Conservation (phyloP, 306 rosid species). For the Astragalus glycyphyllos region DNA sequence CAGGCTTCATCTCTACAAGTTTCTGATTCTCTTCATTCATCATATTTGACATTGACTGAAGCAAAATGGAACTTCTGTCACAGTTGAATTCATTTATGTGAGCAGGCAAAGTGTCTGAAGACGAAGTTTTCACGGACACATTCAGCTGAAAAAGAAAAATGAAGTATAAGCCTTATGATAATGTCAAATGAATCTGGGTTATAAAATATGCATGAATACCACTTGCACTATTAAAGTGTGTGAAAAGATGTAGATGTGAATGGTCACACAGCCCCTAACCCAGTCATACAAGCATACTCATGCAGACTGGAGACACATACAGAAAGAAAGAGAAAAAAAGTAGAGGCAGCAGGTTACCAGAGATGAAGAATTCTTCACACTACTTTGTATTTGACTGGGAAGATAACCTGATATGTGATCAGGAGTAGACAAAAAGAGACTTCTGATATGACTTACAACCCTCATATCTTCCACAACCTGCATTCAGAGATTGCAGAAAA, state of each 20-base stretch:
- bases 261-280: conserved; percentile 3
- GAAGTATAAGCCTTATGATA: conserved; percentile 26
- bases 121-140: conserved; percentile 44
- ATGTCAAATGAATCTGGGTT: conserved; percentile 9
- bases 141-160: conserved; percentile 49
- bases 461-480: conserved; percentile 80
- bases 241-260: conserved; percentile 23
- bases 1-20: conserved; percentile 48
- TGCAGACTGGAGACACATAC: conserved; percentile 10
- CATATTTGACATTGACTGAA: conserved; percentile 55
- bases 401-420: conserved; percentile 51
- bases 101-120: conserved; percentile 53
- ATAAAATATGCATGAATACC: conserved; percentile 9
- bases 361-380: conserved; percentile 52
- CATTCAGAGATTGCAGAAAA: conserved; percentile 39
- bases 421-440: conserved; percentile 63
- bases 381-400: conserved; percentile 53
- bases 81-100: conserved; percentile 47
- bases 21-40: conserved; percentile 54
- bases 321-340: conserved; percentile 40
- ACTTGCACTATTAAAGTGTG: background rate
- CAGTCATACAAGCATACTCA: conserved; percentile 6
- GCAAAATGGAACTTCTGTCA: conserved; percentile 52
- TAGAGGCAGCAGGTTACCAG: conserved; percentile 58
- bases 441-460: conserved; percentile 65